Conservation (phyloP, 1,284 basidiomycete species). For the Boletus sp. region DNA sequence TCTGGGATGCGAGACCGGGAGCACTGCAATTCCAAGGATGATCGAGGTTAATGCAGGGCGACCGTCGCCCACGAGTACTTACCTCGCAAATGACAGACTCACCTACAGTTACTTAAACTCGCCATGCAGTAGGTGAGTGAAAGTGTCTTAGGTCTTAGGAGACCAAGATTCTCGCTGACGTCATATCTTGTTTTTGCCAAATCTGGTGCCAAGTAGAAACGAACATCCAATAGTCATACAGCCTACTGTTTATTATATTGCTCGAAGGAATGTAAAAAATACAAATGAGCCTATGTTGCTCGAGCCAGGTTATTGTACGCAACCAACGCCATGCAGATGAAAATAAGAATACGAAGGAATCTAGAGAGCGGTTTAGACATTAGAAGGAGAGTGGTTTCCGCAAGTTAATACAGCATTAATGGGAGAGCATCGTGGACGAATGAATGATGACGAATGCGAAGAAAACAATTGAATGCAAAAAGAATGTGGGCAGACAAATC, state of each 20-base stretch:
- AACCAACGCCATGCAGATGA: constrained; percentile 15
- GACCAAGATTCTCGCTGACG: too few species aligned
- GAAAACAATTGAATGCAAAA: constrained; percentile 17
- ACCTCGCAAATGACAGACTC: too few species aligned
- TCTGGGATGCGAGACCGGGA: too few species aligned
- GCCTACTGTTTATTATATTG: constrained; percentile 17
- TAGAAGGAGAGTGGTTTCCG: constrained; percentile 14
- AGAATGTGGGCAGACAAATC: constrained; percentile 24
- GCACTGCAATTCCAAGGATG: too few species aligned
- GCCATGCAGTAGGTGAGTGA: too few species aligned
- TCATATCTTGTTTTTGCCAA: too few species aligned
- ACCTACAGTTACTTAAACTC: too few species aligned
- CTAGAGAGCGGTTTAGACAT: constrained; percentile 7
- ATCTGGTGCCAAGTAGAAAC: too few species aligned
- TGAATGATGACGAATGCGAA: not conserved
- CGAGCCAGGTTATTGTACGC: constrained; percentile 7
- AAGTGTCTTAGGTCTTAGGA: too few species aligned
- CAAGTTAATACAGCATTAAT: constrained; percentile 24
- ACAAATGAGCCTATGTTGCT: constrained; percentile 20
- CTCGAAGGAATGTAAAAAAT: constrained; percentile 22
- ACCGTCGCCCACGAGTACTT: too few species aligned
- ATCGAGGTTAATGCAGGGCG: too few species aligned
- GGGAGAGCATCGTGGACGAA: not conserved
- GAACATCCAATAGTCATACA: too few species aligned
- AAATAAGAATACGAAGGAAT: constrained; percentile 19